These are phyloP conservation scores for Phialemoniopsis sp. DNA, from an alignment of 2,329 filamentous ascomycete genomes.

Conservation along the genomic window DNA sequence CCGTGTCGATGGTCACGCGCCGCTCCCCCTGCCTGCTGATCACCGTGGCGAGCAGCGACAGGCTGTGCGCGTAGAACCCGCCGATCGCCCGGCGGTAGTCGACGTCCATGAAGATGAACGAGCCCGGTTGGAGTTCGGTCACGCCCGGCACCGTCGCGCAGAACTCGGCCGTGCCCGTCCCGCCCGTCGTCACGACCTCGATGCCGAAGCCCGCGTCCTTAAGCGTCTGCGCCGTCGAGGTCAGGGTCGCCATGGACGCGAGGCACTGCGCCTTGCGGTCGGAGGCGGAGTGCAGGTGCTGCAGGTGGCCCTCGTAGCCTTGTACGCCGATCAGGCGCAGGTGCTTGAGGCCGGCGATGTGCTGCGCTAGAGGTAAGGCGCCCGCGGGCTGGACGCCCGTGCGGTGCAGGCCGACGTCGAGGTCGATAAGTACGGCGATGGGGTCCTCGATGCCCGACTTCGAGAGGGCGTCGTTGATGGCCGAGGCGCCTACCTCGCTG, in stretches of 20 bases:
- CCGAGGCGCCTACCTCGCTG: constrained; percentile 35
- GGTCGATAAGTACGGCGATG: constrained; percentile 38
- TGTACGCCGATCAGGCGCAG: constrained; percentile 43
- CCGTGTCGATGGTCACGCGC: constrained; percentile 42
- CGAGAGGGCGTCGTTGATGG: constrained; percentile 37
- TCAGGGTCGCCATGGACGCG: constrained; percentile 38
- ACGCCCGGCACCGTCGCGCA: constrained; percentile 44
- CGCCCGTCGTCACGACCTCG: constrained; percentile 45
- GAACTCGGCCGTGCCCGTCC: constrained; percentile 49
- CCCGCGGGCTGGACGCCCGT: constrained; percentile 40
- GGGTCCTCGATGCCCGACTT: constrained; percentile 26
- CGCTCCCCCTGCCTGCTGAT: constrained; percentile 39
- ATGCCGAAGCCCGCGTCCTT: constrained; percentile 36
- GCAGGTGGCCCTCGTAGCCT: constrained; percentile 49
- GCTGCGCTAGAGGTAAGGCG: constrained; percentile 31
- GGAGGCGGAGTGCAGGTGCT: constrained; percentile 40
- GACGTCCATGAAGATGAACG: constrained; percentile 54
- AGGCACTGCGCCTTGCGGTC: constrained; percentile 36
- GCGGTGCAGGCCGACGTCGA: constrained; percentile 45
- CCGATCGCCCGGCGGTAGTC: constrained; percentile 51
- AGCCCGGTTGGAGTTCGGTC: constrained; percentile 50
- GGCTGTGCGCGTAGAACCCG: constrained; percentile 39
- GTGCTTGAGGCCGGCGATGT: constrained; percentile 27
- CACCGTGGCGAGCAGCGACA: constrained; percentile 43
- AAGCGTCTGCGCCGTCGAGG: constrained; percentile 33